Base-by-base conservation (phyloP, 148 eudicot species). In the Cornus florida region DNA sequence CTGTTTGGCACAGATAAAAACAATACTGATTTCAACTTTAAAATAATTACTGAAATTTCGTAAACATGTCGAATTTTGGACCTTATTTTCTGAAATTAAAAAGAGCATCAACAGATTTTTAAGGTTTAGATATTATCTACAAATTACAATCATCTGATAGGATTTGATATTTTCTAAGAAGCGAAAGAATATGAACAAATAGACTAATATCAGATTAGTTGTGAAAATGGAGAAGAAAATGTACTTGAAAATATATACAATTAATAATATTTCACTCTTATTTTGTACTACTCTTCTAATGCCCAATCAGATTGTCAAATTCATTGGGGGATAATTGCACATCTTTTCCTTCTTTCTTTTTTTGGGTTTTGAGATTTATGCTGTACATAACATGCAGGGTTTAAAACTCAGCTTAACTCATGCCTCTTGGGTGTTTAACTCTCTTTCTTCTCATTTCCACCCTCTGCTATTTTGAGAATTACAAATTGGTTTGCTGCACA, bases 41-140 rank as follows among this genome's bases (percentile, higher is more conserved):
- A 38, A 60, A 62, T 75, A 69, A 60, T 38, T n/a, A 39, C 19
- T 20, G 23, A 39, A 60, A 75, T n/a, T 75, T 38, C n/a, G 56
- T 64, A 66, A 39, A 10, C 53, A 75, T 31, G 50, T 33, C 7
- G 12, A 14, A 6, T 69, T 35, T 56, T 60, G 28, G 69, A 14
- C 11, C 53, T 48, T 48, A 3, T 13, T 53, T 53, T 0, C 17
- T 53, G 59, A 53, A 16, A 53, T 16, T 16, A 53, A 11, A 11
- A 16, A 53, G 59, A 53, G 17, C 59, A 53, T 53, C 4, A 0
- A 14, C 12, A 53, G 14, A 11, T 53, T 53, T 53, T 53, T 53
- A 53, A 12, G 59, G 19, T 12, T 11, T 16, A 53, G 7, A 53
- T 13, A 17, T 12, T 12, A 53, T 53, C 19, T 53, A 16, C 57